These are phyloP conservation scores for Novakomyces olei DNA, from an alignment of 805 yeast genomes.

Conservation along the genomic window DNA sequence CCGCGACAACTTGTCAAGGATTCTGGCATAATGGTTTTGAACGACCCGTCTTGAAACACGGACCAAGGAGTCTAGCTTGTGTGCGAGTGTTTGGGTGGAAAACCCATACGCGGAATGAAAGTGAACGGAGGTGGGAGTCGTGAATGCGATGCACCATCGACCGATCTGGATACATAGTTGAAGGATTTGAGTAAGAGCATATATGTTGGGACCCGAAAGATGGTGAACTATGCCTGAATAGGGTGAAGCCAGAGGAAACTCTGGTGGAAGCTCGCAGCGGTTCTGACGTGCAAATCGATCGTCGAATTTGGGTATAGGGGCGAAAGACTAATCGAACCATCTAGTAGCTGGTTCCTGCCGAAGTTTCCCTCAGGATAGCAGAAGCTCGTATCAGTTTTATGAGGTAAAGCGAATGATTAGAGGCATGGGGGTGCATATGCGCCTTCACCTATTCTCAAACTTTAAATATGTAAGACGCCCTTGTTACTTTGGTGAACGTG, in stretches of 20 bases:
- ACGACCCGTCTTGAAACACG: conserved; percentile 21
- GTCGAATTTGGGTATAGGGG: conserved; percentile 25
- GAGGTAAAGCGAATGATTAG: conserved; percentile 23
- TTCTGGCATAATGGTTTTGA: conserved; percentile 18
- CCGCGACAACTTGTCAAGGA: conserved; percentile 18
- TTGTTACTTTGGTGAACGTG: conserved; percentile 22
- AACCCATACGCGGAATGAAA: conserved; percentile 22
- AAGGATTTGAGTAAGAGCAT: conserved; percentile 24
- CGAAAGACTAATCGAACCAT: conserved; percentile 24
- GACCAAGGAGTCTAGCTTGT: conserved; percentile 24
- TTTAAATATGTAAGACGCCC: conserved; percentile 23
- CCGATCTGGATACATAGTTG: conserved; percentile 21
- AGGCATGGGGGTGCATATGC: conserved; percentile 20
- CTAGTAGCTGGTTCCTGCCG: conserved; percentile 25
- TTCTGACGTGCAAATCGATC: conserved; percentile 26
- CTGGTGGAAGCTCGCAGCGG: conserved; percentile 27
- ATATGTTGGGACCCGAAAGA: conserved; percentile 26
- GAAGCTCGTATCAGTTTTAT: conserved; percentile 23
- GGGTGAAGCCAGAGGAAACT: conserved; percentile 26
- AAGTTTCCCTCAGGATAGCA: conserved; percentile 23
- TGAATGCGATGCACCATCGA: conserved; percentile 17
- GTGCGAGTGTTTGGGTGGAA: conserved; percentile 22
- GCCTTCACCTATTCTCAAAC: conserved; percentile 22
- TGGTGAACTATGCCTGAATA: conserved; percentile 25
- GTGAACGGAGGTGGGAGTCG: conserved; percentile 20